A percentile compares a stretch with the other conserved stretches of the same genome.
phyloP scores from a whole-genome alignment of 192 early-diverging fungal species.

The Gonapodya sp. region DNA sequence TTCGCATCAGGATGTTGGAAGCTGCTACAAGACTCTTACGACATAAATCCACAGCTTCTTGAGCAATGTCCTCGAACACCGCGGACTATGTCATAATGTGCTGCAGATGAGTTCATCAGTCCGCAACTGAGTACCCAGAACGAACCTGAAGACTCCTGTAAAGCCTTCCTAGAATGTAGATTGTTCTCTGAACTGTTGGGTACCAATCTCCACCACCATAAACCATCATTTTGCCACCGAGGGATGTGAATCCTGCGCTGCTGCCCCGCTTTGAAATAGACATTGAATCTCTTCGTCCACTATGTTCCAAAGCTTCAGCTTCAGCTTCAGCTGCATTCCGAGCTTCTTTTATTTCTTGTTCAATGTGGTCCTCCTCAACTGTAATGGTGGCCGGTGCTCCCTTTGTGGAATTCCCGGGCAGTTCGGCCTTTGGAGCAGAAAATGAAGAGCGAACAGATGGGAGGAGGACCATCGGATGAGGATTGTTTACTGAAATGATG shows the following conservation, averaged over 20 bases:
- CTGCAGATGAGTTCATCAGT: neutral
- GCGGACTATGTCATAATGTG: conserved; percentile 27
- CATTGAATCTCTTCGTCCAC: neutral
- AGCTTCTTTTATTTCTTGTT: no score
- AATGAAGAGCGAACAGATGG: neutral
- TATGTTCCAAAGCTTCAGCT: neutral
- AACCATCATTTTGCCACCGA: conserved; percentile 17
- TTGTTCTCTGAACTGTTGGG: conserved; percentile 68
- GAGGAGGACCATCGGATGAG: no score
- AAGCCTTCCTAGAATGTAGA: conserved; percentile 71
- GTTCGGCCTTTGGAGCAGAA: neutral
- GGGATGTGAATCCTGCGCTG: neutral
- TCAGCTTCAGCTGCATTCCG: neutral
- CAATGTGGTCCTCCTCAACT: neutral
- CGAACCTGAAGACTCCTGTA: conserved; percentile 63
- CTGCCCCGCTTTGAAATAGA: neutral
- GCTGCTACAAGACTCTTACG: conserved; percentile 42
- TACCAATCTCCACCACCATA: conserved; percentile 67
- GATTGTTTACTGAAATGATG: no score
- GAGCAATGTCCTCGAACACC: conserved; percentile 79
- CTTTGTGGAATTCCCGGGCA: no score
- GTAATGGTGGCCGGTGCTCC: neutral
- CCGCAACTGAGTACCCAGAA: neutral
- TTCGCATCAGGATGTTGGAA: conserved; percentile 31
- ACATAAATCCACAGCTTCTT: conserved; percentile 71